These are phyloP conservation scores for Eustoma russellianum DNA, from an alignment of 257 asterid species.

Conservation along the genomic window DNA sequence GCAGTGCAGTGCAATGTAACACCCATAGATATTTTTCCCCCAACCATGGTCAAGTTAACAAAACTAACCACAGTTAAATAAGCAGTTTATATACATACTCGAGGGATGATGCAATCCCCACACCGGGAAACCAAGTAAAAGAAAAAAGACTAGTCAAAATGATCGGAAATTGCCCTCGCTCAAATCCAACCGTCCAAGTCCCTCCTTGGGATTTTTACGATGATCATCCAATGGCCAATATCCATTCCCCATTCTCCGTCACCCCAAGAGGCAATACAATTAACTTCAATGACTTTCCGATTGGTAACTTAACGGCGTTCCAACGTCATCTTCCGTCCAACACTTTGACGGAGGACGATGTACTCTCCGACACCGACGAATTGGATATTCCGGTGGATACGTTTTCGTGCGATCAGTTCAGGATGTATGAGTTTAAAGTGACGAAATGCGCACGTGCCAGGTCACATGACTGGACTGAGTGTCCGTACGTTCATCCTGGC, in stretches of 20 bases:
- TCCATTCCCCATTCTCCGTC: constrained; percentile 28
- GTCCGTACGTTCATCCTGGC: constrained; percentile 88
- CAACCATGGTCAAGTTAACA: constrained; percentile 25
- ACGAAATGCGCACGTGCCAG: constrained; percentile 56
- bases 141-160: constrained; percentile 5
- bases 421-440: constrained; percentile 84
- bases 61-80: constrained; percentile 32
- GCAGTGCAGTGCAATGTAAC: not conserved
- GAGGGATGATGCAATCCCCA: not conserved
- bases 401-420: constrained; percentile 72
- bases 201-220: constrained; percentile 49
- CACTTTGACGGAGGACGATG: constrained; percentile 23
- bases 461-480: constrained; percentile 93
- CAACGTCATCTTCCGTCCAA: constrained; percentile 64
- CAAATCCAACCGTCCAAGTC: constrained; percentile 66
- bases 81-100: constrained; percentile 35
- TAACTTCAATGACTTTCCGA: constrained; percentile 15
- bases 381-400: constrained; percentile 62
- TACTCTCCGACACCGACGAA: constrained; percentile 26
- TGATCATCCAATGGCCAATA: constrained; percentile 39
- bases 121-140: not conserved
- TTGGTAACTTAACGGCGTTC: constrained; percentile 39
- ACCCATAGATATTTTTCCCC: constrained; percentile 24
- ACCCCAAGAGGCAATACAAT: constrained; percentile 10
- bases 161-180: constrained; percentile 37